These are phyloP conservation scores for Paxillus involutus DNA, from an alignment of 768 basidiomycete genomes.

Conservation along the genomic window DNA sequence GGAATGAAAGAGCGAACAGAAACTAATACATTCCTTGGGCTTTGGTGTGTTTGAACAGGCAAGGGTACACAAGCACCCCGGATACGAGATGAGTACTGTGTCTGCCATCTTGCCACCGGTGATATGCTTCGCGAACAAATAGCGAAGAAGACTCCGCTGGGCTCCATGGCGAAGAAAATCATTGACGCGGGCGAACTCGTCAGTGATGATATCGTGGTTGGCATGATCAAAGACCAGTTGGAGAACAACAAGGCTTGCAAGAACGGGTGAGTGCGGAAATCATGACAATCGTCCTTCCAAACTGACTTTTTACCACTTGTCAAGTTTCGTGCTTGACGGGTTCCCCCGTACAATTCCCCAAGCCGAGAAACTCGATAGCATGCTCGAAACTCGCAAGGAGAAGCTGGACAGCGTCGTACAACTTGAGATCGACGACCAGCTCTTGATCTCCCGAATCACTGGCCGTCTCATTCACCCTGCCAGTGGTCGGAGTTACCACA, in stretches of 20 bases:
- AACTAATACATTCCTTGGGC: no score
- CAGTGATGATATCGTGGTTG: conserved; percentile 94
- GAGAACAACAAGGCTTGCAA: conserved; percentile 91
- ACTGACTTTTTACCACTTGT: background rate
- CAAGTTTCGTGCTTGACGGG: conserved; percentile 97
- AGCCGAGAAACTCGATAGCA: conserved; percentile 91
- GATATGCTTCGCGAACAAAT: conserved; percentile 99
- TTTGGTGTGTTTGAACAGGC: conserved; percentile 45
- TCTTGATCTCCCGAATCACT: conserved; percentile 97
- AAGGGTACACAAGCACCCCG: conserved; percentile 98
- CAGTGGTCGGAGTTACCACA: conserved; percentile 92
- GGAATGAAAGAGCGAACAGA: no score
- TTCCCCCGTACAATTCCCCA: conserved; percentile 98
- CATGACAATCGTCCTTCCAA: background rate
- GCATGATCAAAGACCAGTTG: conserved; percentile 95
- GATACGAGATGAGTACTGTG: conserved; percentile 90
- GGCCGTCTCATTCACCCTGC: conserved; percentile 91
- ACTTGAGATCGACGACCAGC: conserved; percentile 88
- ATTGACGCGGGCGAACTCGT: conserved; percentile 98
- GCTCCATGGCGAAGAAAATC: conserved; percentile 92
- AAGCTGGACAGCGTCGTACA: conserved; percentile 92
- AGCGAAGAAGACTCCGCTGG: conserved; percentile 79
- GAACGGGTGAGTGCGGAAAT: conserved; percentile 76
- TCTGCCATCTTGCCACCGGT: conserved; percentile 98
- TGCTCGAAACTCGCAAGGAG: conserved; percentile 82